Conservation (phyloP, 805 yeast genomes). For the Metschnikowia continentalis region DNA sequence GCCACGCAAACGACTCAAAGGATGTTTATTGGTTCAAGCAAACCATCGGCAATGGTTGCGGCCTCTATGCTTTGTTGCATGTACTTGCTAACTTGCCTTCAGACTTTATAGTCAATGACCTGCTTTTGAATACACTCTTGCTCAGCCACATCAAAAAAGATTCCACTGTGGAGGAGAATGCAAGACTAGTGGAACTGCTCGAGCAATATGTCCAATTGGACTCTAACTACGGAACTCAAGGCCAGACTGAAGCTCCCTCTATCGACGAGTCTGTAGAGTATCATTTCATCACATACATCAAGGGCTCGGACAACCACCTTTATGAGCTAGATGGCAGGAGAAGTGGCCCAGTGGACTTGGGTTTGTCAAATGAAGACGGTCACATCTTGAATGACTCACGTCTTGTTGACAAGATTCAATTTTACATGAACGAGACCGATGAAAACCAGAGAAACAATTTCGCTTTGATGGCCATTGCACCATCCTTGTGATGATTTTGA, state of each 20-base stretch:
- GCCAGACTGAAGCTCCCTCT: slow-evolving; percentile 65
- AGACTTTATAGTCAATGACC: slow-evolving; percentile 41
- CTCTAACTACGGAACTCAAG: slow-evolving; percentile 44
- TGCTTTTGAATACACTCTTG: slow-evolving; percentile 24
- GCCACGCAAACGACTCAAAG: slow-evolving; percentile 25
- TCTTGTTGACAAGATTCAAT: slow-evolving; percentile 53
- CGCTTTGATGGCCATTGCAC: slow-evolving; percentile 74
- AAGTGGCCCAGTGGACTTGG: slow-evolving; percentile 66
- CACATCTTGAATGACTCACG: slow-evolving; percentile 53
- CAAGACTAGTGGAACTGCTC: slow-evolving; percentile 43
- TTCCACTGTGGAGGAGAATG: slow-evolving; percentile 31
- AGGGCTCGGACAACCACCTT: slow-evolving; percentile 51
- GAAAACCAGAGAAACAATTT: slow-evolving; percentile 59
- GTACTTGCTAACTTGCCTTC: slow-evolving; percentile 42
- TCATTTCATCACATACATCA: slow-evolving; percentile 76
- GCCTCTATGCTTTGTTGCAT: slow-evolving; percentile 83
- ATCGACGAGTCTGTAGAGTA: slow-evolving; percentile 50
- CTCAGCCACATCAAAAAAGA: slow-evolving; percentile 20
- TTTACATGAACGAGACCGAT: slow-evolving; percentile 61
- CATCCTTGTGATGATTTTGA: slow-evolving; percentile 20
- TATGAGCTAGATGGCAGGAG: slow-evolving; percentile 91
- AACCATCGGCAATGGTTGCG: slow-evolving; percentile 85
- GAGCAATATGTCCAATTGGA: slow-evolving; percentile 41
- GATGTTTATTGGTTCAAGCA: slow-evolving; percentile 76
- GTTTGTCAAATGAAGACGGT: slow-evolving; percentile 30